Evolutionary conservation across 768 basidiomycete genomes (phyloP).

Genomic region (Auricularia auricula-judae): DNA sequence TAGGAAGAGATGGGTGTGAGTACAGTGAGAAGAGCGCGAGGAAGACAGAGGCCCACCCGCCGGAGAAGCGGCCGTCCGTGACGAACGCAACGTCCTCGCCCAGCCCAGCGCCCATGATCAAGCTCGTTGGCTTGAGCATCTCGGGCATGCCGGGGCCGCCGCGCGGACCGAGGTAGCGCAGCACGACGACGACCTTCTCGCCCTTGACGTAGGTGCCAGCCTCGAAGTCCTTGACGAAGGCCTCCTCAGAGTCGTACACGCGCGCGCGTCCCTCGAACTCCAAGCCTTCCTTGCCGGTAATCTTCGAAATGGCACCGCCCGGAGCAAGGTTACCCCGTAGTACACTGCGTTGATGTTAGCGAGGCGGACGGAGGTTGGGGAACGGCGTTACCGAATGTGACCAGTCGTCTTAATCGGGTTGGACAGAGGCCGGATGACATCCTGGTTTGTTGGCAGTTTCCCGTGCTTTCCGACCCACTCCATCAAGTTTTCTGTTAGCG

Average conservation of each 20-base stretch:
- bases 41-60: conserved; percentile 56
- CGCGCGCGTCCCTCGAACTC: conserved; percentile 86
- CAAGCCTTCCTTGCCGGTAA: conserved; percentile 91
- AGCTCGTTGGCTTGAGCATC: conserved; percentile 95
- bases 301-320: conserved; percentile 92
- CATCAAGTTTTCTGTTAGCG: conserved; percentile 87
- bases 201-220: conserved; percentile 80
- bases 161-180: conserved; percentile 93
- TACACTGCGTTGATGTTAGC: conserved; percentile 40
- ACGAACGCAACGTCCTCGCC: conserved; percentile 93
- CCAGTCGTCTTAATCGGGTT: conserved; percentile 85
- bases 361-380: conserved; percentile 3
- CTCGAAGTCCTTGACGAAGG: conserved; percentile 81
- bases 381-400: conserved; percentile 60
- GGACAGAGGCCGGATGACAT: conserved; percentile 78
- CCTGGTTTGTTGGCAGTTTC: conserved; percentile 59
- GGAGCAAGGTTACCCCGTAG: conserved; percentile 88
- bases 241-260: conserved; percentile 84
- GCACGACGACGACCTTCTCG: conserved; percentile 91
- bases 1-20: conserved; percentile 18
- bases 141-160: conserved; percentile 99
- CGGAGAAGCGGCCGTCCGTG: conserved; percentile 96
- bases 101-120: conserved; percentile 97
- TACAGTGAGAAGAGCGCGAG: conserved; percentile 7
- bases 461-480: conserved; percentile 76